phyloP scores from a whole-genome alignment of 495 filamentous ascomycete genomes.

The Penicillium cosmopolitanum region DNA sequence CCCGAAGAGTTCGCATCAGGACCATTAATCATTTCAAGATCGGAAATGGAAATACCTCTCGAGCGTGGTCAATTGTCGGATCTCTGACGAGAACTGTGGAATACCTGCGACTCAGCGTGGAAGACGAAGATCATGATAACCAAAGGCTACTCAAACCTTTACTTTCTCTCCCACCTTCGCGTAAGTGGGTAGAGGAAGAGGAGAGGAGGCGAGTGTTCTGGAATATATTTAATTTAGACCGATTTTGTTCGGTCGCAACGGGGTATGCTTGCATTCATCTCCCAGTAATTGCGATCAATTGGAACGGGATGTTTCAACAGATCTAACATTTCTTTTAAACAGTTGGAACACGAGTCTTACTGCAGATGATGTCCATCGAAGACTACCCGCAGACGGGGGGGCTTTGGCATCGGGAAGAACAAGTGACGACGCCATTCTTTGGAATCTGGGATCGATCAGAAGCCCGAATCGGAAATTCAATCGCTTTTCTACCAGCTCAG shows the following conservation, averaged over 20 bases:
- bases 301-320: not conserved
- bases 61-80: slow-evolving; percentile 33
- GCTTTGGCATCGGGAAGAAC: slow-evolving; percentile 34
- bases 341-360: slow-evolving; percentile 47
- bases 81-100: slow-evolving; percentile 43
- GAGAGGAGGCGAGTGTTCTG: slow-evolving; percentile 57
- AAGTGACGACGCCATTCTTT: slow-evolving; percentile 42
- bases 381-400: slow-evolving; percentile 28
- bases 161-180: slow-evolving; percentile 39
- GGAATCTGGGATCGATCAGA: slow-evolving; percentile 45
- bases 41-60: slow-evolving; percentile 12
- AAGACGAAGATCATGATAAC: slow-evolving; percentile 26
- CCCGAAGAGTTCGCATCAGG: not conserved
- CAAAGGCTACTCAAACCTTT: slow-evolving; percentile 27
- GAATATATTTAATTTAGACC: slow-evolving; percentile 54
- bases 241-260: slow-evolving; percentile 39
- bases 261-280: slow-evolving; percentile 1
- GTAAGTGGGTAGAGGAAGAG: slow-evolving; percentile 53
- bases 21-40: slow-evolving; percentile 4
- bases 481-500: slow-evolving; percentile 22
- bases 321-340: slow-evolving; percentile 3
- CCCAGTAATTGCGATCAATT: not conserved
- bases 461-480: slow-evolving; percentile 38
- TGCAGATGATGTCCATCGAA: slow-evolving; percentile 29
- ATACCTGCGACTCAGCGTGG: slow-evolving; percentile 40